phyloP scores from a whole-genome alignment of 176 grass and related monocot species.

The Elymus sibiricus region DNA sequence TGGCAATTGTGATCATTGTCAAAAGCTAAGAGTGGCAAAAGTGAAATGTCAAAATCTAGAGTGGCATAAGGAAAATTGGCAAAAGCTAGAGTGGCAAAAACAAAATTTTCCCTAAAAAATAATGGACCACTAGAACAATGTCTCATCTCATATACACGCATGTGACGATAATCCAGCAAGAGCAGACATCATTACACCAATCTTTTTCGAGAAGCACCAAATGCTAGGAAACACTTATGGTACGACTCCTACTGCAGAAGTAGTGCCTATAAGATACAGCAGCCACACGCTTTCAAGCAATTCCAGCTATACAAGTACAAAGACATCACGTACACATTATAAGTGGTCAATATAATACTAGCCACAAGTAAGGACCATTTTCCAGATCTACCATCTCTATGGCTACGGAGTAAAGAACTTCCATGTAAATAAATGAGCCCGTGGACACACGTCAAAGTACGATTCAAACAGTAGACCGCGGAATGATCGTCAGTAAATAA shows the following conservation, averaged over 20 bases:
- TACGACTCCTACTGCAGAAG: slow-evolving; percentile 5
- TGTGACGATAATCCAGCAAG: neutral
- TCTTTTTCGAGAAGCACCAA: slow-evolving; percentile 6
- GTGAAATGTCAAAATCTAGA: too few species aligned
- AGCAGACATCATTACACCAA: neutral
- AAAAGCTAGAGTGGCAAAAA: too few species aligned
- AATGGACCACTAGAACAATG: neutral
- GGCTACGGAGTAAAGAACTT: neutral
- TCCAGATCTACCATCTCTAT: slow-evolving; percentile 27
- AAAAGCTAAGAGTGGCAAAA: too few species aligned
- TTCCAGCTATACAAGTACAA: slow-evolving; percentile 21
- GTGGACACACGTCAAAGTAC: slow-evolving; percentile 26
- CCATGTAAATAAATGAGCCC: neutral
- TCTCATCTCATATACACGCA: neutral
- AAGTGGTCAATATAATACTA: slow-evolving; percentile 13
- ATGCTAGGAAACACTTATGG: slow-evolving; percentile 1
- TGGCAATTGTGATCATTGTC: too few species aligned
- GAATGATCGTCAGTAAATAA: slow-evolving; percentile 23
- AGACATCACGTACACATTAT: slow-evolving; percentile 17
- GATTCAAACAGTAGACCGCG: slow-evolving; percentile 12
- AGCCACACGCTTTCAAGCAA: slow-evolving; percentile 23
- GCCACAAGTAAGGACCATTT: slow-evolving; percentile 18
- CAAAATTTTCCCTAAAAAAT: too few species aligned
- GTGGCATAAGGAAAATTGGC: too few species aligned
- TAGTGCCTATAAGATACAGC: neutral